These are phyloP conservation scores for Colletotrichum shisoi DNA, from an alignment of 2,329 filamentous ascomycete genomes.

Conservation along the genomic window DNA sequence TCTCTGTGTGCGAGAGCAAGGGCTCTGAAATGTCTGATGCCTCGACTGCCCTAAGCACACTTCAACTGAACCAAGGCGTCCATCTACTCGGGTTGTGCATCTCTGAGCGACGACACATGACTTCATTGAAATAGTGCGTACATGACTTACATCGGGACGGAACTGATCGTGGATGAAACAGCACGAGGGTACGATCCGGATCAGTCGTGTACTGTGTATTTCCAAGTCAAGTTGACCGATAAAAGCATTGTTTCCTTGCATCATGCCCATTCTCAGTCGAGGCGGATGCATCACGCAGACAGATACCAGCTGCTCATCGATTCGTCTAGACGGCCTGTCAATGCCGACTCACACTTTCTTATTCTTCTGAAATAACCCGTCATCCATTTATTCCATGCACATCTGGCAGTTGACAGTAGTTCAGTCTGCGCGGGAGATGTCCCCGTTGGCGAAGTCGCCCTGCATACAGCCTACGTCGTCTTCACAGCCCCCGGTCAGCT, in stretches of 20 bases:
- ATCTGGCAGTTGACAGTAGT: background rate
- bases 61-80: background rate
- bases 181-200: background rate
- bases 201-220: background rate
- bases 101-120: background rate
- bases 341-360: background rate
- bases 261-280: conserved; percentile 11
- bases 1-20: background rate
- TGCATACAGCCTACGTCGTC: conserved; percentile 1
- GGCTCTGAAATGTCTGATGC: background rate
- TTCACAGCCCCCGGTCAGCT: conserved; percentile 17
- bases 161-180: background rate
- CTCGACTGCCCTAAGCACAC: too few species aligned
- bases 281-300: conserved; percentile 9
- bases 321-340: background rate
- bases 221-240: background rate
- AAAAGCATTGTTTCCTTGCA: background rate
- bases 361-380: background rate
- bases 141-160: conserved; percentile 1
- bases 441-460: background rate
- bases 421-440: background rate
- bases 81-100: background rate
- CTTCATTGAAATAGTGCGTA: background rate
- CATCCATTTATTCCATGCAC: background rate
- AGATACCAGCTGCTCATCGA: background rate